Conservation (phyloP, 192 early-diverging fungal genomes). For the Podila clonocystis region DNA sequence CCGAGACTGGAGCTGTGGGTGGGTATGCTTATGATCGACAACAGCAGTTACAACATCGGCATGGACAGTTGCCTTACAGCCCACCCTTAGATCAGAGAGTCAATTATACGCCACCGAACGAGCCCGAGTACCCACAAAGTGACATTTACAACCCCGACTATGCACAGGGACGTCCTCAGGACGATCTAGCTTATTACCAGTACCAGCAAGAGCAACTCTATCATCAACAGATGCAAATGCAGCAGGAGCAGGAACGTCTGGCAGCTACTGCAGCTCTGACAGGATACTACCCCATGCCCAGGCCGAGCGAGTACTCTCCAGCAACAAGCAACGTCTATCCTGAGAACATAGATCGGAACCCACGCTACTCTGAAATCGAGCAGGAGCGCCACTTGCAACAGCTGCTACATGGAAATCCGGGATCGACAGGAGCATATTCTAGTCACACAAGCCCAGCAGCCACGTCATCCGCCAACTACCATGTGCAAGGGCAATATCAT, state of each 20-base stretch:
- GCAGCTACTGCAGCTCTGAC: neutral
- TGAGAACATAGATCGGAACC: neutral
- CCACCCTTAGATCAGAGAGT: neutral
- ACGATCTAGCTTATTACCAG: neutral
- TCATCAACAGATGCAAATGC: neutral
- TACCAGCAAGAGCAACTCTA: conserved; percentile 4
- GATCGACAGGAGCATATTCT: too few species aligned
- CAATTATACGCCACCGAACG: conserved; percentile 10
- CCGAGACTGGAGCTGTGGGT: neutral
- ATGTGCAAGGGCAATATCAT: neutral
- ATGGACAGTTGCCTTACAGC: neutral
- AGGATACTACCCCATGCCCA: neutral
- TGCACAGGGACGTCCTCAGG: neutral
- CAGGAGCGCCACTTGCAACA: neutral
- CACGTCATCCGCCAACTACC: neutral
- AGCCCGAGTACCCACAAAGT: conserved; percentile 1
- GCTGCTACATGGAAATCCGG: neutral
- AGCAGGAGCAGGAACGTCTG: neutral
- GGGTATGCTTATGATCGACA: conserved; percentile 5
- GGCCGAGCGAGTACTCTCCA: neutral
- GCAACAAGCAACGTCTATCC: neutral
- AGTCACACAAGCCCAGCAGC: too few species aligned
- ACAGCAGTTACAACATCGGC: conserved; percentile 1
- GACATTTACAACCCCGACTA: conserved; percentile 18
- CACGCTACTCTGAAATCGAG: neutral